These are phyloP conservation scores for Claviceps sp. DNA, from an alignment of 2,329 filamentous ascomycete species.

Conservation along the genomic window DNA sequence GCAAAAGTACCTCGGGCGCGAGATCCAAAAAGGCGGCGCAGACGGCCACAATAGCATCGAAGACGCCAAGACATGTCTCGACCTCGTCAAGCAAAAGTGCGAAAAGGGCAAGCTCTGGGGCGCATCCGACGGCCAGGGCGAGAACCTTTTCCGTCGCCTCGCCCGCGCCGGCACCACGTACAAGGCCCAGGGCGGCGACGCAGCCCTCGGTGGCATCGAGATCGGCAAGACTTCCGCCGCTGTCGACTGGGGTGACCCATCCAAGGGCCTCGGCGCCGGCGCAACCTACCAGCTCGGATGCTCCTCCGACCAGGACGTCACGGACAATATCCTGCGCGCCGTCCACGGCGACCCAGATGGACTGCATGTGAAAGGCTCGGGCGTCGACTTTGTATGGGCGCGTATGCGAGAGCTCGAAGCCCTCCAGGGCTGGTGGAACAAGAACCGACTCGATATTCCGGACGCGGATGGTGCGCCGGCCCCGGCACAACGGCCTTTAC, in stretches of 20 bases:
- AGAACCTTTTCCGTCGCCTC: constrained; percentile 82
- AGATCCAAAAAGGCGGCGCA: constrained; percentile 72
- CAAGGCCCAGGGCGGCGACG: constrained; percentile 44
- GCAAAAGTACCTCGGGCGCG: constrained; percentile 70
- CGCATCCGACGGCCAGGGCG: constrained; percentile 60
- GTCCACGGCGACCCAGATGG: constrained; percentile 45
- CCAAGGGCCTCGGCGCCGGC: constrained; percentile 41
- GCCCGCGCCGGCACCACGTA: constrained; percentile 48
- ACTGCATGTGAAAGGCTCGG: constrained; percentile 41
- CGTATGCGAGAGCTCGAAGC: constrained; percentile 53
- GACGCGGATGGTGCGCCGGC: constrained; percentile 21
- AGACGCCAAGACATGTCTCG: constrained; percentile 80
- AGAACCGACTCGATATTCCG: constrained; percentile 30
- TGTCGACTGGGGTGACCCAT: constrained; percentile 80
- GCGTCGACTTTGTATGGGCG: constrained; percentile 55
- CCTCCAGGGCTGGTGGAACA: constrained; percentile 55
- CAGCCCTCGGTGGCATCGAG: constrained; percentile 41
- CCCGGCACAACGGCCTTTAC: constrained; percentile 21
- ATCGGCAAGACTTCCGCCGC: constrained; percentile 56
- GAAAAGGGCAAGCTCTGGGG: constrained; percentile 85
- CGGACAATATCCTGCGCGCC: constrained; percentile 41
- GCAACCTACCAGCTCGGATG: constrained; percentile 45
- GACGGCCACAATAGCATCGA: constrained; percentile 82
- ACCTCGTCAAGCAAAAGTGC: constrained; percentile 90
- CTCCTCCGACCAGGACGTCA: constrained; percentile 44